These are phyloP conservation scores for Polyplosphaeria fusca DNA, from an alignment of 495 filamentous ascomycete genomes.

Conservation along the genomic window DNA sequence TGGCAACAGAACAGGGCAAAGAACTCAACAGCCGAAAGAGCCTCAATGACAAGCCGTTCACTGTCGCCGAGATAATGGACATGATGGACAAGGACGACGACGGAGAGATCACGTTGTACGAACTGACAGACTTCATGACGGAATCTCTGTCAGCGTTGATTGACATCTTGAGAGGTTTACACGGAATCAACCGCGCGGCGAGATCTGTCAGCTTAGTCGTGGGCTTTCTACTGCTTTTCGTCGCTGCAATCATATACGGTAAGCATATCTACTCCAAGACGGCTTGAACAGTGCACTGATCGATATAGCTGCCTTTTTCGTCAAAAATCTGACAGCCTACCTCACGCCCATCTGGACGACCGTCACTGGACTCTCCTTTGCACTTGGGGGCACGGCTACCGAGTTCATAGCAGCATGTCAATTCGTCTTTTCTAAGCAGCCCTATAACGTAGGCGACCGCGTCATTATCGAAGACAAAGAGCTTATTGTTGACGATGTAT, in stretches of 20 bases:
- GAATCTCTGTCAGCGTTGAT: background rate
- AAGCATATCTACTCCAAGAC: background rate
- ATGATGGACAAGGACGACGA: constrained; percentile 1
- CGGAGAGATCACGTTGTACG: background rate
- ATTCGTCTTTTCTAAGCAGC: constrained; percentile 17
- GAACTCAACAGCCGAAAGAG: too few relatives aligned
- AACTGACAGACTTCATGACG: background rate
- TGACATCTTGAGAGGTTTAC: background rate
- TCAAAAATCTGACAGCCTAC: background rate
- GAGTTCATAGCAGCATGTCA: constrained; percentile 4
- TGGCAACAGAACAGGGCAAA: too few relatives aligned
- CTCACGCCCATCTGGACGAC: constrained; percentile 10
- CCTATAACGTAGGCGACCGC: constrained; percentile 13
- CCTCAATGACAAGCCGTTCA: background rate
- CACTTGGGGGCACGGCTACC: background rate
- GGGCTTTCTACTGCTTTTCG: background rate
- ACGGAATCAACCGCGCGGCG: background rate
- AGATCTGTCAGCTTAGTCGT: background rate
- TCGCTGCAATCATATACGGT: constrained; percentile 8
- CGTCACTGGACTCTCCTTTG: constrained; percentile 9
- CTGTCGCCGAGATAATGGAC: background rate
- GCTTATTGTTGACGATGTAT: constrained; percentile 1
- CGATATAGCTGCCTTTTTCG: constrained; percentile 1
- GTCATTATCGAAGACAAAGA: constrained; percentile 6
- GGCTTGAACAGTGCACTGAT: background rate